Base-by-base conservation (phyloP, 2,329 filamentous ascomycete genomes). In the Elsinoe fawcettii region DNA sequence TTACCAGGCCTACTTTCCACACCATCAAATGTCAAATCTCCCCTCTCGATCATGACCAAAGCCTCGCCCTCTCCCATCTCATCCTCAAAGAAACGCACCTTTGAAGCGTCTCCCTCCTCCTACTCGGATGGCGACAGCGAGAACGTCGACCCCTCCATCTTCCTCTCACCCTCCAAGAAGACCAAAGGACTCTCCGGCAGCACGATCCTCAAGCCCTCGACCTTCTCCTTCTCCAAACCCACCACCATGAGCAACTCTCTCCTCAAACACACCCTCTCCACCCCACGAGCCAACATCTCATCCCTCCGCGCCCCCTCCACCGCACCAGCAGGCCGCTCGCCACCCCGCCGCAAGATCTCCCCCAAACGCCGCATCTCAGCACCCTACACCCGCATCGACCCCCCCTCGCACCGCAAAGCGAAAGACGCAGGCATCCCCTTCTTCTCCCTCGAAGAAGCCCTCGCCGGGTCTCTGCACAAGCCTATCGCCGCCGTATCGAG, bases 371-470 rank as follows among this genome's bases (percentile, higher is more conserved):
- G 87, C 51, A 82, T 82, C 59, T 79, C 78, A n/a, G 78, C 81
- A 5, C 77, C 79, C 12, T 83, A 85, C 70, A 76, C 80, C 44
- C 87, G 89, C 47, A 77, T 91, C 56, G 86, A 92, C 63, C 85
- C 87, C 1, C 85, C 87, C 1, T 72, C 85, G 68, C 71, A 73
- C 53, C 73, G 74, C 60, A 75, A 67, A 56, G 65, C 74, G n/a
- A 72, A 77, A 5, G 74, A 59, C 39, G 67, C 70, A 7, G 65
- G 65, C 4, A 69, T 86, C 2, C 88, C 89, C 0, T 56, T 56
- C 43, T 95, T 96, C 72, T 91, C 87, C 55, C 84, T 96, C 59
- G 87, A 93, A 67, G 87, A 88, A 22, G 91, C 90, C 2, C 81
- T 95, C 61, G 87, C 82, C 69, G 87, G 87, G 51, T 90, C 87